A percentile compares a stretch with the other conserved stretches of the same genome.
Conservation (phyloP, 2,329 filamentous ascomycete species). For the Chrysoporthe austroafricana region DNA sequence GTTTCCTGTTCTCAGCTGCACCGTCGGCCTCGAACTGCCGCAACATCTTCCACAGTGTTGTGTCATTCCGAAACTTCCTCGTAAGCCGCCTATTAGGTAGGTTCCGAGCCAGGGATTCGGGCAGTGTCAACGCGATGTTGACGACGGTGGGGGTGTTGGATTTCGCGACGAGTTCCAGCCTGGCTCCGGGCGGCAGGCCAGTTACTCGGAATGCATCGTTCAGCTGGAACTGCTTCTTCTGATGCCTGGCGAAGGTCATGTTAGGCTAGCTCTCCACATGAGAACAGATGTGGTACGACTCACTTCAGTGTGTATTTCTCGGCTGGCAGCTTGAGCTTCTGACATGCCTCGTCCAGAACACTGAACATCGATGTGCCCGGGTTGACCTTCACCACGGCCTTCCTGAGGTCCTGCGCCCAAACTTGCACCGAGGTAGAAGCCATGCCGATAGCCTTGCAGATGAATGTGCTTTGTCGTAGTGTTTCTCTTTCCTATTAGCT, state of each 20-base stretch:
- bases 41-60: slow-evolving; percentile 85
- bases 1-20: slow-evolving; percentile 60
- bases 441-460: slow-evolving; percentile 55
- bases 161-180: slow-evolving; percentile 86
- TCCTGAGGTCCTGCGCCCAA: slow-evolving; percentile 76
- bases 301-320: slow-evolving; percentile 84
- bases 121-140: slow-evolving; percentile 85
- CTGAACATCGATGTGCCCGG: slow-evolving; percentile 83
- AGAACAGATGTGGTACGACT: slow-evolving; percentile 30
- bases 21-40: slow-evolving; percentile 85
- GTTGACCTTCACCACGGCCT: slow-evolving; percentile 80
- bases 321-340: slow-evolving; percentile 73
- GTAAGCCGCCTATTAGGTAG: slow-evolving; percentile 70
- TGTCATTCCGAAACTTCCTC: slow-evolving; percentile 86
- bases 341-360: slow-evolving; percentile 84
- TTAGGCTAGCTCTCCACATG: slow-evolving; percentile 10
- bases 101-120: slow-evolving; percentile 67
- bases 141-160: slow-evolving; percentile 85
- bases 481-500: background rate
- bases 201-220: slow-evolving; percentile 61
- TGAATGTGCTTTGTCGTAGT: background rate
- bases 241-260: slow-evolving; percentile 57
- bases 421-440: slow-evolving; percentile 79
- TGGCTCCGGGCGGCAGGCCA: slow-evolving; percentile 76
- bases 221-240: slow-evolving; percentile 73